These are phyloP conservation scores for Penicillium malachiteum DNA, from an alignment of 495 filamentous ascomycete species.

Conservation along the genomic window DNA sequence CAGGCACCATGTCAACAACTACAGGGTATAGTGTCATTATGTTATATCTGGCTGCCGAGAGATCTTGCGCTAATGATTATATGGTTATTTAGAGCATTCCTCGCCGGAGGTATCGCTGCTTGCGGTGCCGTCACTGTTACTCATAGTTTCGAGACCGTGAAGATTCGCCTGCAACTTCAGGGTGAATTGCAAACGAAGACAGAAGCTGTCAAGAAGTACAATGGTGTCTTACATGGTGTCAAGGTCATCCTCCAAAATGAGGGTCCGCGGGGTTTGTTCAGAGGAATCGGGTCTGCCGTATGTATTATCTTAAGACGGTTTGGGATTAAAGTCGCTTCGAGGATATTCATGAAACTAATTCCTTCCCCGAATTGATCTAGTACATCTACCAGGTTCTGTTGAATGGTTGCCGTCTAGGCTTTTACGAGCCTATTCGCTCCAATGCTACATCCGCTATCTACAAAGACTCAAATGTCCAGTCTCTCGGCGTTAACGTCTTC, in stretches of 20 bases:
- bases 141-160: slow-evolving; percentile 97
- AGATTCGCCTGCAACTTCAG: slow-evolving; percentile 98
- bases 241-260: slow-evolving; percentile 90
- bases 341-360: too few species aligned
- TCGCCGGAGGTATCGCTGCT: slow-evolving; percentile 93
- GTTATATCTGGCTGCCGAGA: background rate
- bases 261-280: slow-evolving; percentile 79
- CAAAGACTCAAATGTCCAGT: slow-evolving; percentile 71
- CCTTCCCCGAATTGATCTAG: slow-evolving; percentile 28
- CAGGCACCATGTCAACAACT: slow-evolving; percentile 50
- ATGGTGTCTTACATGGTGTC: slow-evolving; percentile 89
- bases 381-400: slow-evolving; percentile 97
- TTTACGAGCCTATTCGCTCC: slow-evolving; percentile 91
- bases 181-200: slow-evolving; percentile 88
- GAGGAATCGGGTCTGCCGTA: slow-evolving; percentile 85
- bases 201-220: slow-evolving; percentile 81
- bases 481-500: slow-evolving; percentile 87
- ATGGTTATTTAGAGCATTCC: slow-evolving; percentile 59
- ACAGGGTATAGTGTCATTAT: slow-evolving; percentile 39
- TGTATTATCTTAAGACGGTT: slow-evolving; percentile 14
- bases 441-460: slow-evolving; percentile 64
- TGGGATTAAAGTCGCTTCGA: too few species aligned
- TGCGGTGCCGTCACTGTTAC: slow-evolving; percentile 97
- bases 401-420: slow-evolving; percentile 93
- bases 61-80: slow-evolving; percentile 11